These are phyloP conservation scores for Trichomonascus vanleenenianus DNA, from an alignment of 805 yeast species.

Conservation along the genomic window DNA sequence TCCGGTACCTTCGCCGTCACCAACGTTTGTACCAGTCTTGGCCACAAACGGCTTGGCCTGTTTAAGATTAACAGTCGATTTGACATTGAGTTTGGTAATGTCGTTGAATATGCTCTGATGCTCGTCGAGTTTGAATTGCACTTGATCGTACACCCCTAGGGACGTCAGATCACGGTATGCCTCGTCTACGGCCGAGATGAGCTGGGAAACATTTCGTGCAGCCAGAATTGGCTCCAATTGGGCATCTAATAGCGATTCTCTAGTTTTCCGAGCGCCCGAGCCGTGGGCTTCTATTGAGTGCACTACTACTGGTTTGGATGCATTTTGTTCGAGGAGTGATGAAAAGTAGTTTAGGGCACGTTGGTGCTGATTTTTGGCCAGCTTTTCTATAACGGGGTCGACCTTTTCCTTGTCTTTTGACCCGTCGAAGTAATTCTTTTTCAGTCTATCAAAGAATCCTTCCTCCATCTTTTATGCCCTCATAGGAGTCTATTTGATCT, in stretches of 20 bases:
- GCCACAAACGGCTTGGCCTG: constrained; percentile 59
- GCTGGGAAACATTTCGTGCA: constrained; percentile 16
- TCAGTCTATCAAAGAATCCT: not conserved
- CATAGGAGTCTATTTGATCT: not conserved
- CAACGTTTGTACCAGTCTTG: constrained; percentile 91
- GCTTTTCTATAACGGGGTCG: not conserved
- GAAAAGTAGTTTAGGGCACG: not conserved
- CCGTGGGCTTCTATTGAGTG: constrained; percentile 26
- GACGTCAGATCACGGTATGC: constrained; percentile 23
- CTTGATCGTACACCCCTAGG: constrained; percentile 24
- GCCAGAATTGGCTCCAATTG: constrained; percentile 28
- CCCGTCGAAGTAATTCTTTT: not conserved
- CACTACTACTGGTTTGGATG: constrained; percentile 22
- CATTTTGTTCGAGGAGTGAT: constrained; percentile 16
- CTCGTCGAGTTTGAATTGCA: constrained; percentile 21
- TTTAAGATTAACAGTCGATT: constrained; percentile 18
- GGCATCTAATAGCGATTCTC: constrained; percentile 23
- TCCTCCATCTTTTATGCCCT: not conserved
- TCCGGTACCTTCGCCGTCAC: constrained; percentile 96
- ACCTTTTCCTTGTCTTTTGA: not conserved
- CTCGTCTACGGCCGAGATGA: constrained; percentile 23
- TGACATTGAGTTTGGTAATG: constrained; percentile 15
- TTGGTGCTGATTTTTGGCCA: not conserved
- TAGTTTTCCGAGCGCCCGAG: constrained; percentile 25
- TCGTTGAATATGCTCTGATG: constrained; percentile 8